These are phyloP conservation scores for Chondrostereum purpureum DNA, from an alignment of 1,284 basidiomycete species.

Conservation along the genomic window DNA sequence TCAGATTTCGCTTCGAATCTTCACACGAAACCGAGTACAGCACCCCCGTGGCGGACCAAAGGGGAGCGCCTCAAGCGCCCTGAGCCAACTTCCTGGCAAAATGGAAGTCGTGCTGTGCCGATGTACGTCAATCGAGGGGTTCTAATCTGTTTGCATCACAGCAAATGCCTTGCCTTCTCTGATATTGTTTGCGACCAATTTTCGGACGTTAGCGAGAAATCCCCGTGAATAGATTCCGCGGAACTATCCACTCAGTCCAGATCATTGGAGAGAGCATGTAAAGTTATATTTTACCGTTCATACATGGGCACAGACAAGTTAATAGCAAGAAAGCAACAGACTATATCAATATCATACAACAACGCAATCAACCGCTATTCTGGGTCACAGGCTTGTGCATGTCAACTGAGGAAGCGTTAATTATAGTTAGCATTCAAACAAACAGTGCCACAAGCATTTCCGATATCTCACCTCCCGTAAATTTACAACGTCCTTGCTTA, in stretches of 20 bases:
- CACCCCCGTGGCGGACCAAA: conserved; percentile 5
- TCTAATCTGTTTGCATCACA: conserved; percentile 16
- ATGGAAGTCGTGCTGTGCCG: conserved; percentile 16
- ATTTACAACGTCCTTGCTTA: conserved; percentile 52
- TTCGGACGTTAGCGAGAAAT: conserved; percentile 1
- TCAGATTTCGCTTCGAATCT: conserved; percentile 29
- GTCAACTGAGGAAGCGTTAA: conserved; percentile 25
- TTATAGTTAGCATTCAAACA: conserved; percentile 15
- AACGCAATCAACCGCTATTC: background rate
- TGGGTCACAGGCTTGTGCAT: conserved; percentile 29
- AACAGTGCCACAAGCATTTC: conserved; percentile 13
- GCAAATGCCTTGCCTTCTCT: conserved; percentile 13
- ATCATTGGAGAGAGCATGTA: conserved; percentile 9
- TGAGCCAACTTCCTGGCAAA: conserved; percentile 4
- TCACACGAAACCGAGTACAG: conserved; percentile 28
- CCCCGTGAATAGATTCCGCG: conserved; percentile 19
- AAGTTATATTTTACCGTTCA: conserved; percentile 15
- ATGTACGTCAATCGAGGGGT: conserved; percentile 14
- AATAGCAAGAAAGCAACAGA: background rate
- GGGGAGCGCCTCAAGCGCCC: conserved; percentile 5
- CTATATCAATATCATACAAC: background rate
- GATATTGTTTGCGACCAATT: conserved; percentile 12
- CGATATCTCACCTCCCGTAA: conserved; percentile 41
- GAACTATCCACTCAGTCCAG: conserved; percentile 22
- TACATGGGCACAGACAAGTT: background rate